A percentile compares a stretch with the other conserved stretches of the same genome.
These are phyloP conservation scores for Gastrolobium bilobum DNA, from an alignment of 306 rosid genomes.

Conservation along the genomic window DNA sequence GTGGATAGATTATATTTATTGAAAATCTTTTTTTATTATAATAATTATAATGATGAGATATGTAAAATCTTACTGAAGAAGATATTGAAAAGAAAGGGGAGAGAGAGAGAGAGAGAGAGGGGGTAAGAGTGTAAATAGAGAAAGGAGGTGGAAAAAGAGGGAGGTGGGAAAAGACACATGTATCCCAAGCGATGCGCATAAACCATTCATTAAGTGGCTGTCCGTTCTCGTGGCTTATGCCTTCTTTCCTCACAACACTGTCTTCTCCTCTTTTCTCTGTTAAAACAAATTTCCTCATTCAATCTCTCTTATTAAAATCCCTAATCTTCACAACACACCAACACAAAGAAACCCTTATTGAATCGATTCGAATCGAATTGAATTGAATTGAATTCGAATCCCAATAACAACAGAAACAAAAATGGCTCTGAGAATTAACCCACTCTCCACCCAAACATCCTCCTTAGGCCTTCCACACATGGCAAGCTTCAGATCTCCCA, in stretches of 20 bases:
- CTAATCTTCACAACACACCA: too few species aligned
- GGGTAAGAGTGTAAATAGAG: not conserved
- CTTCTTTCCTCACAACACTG: not conserved
- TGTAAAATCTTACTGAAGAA: too few species aligned
- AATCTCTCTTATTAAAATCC: not conserved
- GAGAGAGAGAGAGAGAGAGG: too few species aligned
- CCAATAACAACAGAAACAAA: not conserved
- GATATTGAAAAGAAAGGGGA: too few species aligned
- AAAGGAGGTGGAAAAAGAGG: not conserved
- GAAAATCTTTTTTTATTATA: too few species aligned
- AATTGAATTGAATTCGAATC: too few species aligned
- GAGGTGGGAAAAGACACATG: not conserved
- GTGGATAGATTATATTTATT: too few species aligned
- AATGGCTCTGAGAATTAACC: constrained; percentile 74
- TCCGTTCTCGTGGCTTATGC: not conserved
- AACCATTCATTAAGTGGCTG: constrained; percentile 7
- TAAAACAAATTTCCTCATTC: not conserved
- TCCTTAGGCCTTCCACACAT: constrained; percentile 68
- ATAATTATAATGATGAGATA: too few species aligned
- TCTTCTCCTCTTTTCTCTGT: not conserved
- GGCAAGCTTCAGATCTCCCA: constrained; percentile 84
- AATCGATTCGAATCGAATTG: too few species aligned
- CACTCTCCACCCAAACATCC: constrained; percentile 56
- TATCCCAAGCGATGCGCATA: not conserved
- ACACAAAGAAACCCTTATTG: too few species aligned